Base-by-base conservation (phyloP, 2,329 filamentous ascomycete species). In the Piedraia hortae region DNA sequence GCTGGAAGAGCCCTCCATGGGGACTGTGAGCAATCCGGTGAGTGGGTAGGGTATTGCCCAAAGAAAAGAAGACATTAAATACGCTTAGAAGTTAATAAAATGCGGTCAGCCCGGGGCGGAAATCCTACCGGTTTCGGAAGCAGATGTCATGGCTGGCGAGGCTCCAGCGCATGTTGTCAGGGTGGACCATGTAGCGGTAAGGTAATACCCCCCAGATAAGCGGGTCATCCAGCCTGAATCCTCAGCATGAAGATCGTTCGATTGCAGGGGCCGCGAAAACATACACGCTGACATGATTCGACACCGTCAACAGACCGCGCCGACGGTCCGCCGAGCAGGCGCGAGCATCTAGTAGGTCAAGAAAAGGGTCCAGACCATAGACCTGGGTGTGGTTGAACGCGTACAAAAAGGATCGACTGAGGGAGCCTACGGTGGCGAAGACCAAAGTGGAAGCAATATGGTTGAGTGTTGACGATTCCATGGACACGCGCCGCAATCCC, bases 61-160 rank as follows among this genome's bases (percentile, higher is more conserved):
- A 55, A 24, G 59, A 67, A 53, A 97, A 97, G 56, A 93, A 93
- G 12, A 60, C 56, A 4, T 67, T 63, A 3, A 69, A 47, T 17
- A 60, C 41, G 39, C 75, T 82, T 34, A 5, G 19, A 4, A 13
- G 23, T 13, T 15, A 19, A 6, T 16, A 19, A 6, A 13, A 3
- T 21, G 10, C 1, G 4, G 2, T 9, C n/a, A 4, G 10, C 18
- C 11, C 12, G 11, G 17, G 6, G 6, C 13, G 9, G n/a, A n/a
- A n/a, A n/a, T n/a, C 53, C 29, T 49, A 85, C 75, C 63, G 68
- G 41, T 75, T 82, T 37, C 68, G 69, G 45, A 88, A 97, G 48
- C 80, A 91, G 28, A 97, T 80, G 45, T 97, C 85, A 43, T 91
- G 75, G 36, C 78, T 88, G 12, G 75, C 85, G 24, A 97, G 59